phyloP scores from a whole-genome alignment of 2,329 filamentous ascomycete species.

The Tricladium varicosporioides region DNA sequence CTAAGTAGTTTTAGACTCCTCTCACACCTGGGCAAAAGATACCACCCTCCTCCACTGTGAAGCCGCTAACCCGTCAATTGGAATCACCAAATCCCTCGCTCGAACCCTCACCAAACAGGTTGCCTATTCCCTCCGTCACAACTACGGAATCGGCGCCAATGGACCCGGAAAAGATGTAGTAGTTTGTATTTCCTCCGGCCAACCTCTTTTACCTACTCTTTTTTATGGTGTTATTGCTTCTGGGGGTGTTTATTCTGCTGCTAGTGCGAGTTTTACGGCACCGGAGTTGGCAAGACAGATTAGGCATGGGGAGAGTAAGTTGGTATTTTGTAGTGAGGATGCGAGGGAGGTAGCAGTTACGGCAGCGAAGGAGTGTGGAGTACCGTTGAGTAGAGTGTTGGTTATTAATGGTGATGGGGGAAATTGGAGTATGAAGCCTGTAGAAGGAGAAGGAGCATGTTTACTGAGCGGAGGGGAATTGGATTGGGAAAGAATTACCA shows the following conservation, averaged over 20 bases:
- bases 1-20: too few relatives aligned
- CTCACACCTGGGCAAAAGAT: conserved; percentile 37
- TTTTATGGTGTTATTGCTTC: conserved; percentile 58
- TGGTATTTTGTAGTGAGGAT: conserved; percentile 47
- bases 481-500: conserved; percentile 53
- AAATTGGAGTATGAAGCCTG: conserved; percentile 35
- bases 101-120: conserved; percentile 49
- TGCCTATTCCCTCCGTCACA: conserved; percentile 54
- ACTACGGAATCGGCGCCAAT: conserved; percentile 48
- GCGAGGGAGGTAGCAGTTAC: conserved; percentile 46
- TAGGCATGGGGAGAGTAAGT: conserved; percentile 39
- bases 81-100: conserved; percentile 51
- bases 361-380: conserved; percentile 47
- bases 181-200: conserved; percentile 54
- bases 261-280: conserved; percentile 48
- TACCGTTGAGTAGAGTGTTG: conserved; percentile 47
- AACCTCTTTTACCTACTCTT: conserved; percentile 51
- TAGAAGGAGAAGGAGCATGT: conserved; percentile 33
- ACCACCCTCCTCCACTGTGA: conserved; percentile 52
- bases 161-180: conserved; percentile 53
- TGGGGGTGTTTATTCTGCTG: conserved; percentile 57
- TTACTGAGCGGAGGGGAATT: conserved; percentile 39
- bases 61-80: conserved; percentile 51
- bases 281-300: conserved; percentile 50
- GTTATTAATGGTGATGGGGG: conserved; percentile 42